Conservation (phyloP, 2,329 filamentous ascomycete species). For the Penicillium digitatum region DNA sequence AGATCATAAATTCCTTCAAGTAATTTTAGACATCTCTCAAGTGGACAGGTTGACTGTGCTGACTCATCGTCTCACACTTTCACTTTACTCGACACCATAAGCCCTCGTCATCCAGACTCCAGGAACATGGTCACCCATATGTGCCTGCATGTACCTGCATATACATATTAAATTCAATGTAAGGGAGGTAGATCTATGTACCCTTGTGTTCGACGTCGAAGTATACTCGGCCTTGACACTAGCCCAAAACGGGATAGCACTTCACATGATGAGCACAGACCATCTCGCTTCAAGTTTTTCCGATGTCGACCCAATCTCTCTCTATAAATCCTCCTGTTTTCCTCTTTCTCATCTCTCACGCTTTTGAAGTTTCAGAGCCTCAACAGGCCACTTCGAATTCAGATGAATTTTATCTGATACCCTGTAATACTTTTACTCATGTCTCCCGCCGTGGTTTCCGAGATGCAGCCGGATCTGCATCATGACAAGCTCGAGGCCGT, state of each 20-base stretch:
- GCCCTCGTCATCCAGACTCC: neutral
- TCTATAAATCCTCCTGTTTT: constrained; percentile 19
- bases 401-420: constrained; percentile 19
- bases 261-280: constrained; percentile 33
- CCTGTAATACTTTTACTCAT: constrained; percentile 25
- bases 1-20: neutral
- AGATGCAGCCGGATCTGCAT: constrained; percentile 32
- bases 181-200: neutral
- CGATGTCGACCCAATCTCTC: constrained; percentile 14
- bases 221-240: neutral
- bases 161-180: neutral
- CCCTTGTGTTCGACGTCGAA: neutral
- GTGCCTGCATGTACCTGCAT: neutral
- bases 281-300: constrained; percentile 36
- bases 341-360: constrained; percentile 16
- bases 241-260: neutral
- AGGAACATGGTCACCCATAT: neutral
- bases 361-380: constrained; percentile 23
- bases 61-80: neutral
- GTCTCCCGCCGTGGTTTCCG: constrained; percentile 31
- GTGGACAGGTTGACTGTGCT: neutral
- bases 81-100: neutral
- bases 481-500: constrained; percentile 33
- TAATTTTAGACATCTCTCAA: neutral
- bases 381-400: constrained; percentile 22